Base-by-base conservation (phyloP, 176 grass and related monocot genomes). In the Triticum dicoccoides region DNA sequence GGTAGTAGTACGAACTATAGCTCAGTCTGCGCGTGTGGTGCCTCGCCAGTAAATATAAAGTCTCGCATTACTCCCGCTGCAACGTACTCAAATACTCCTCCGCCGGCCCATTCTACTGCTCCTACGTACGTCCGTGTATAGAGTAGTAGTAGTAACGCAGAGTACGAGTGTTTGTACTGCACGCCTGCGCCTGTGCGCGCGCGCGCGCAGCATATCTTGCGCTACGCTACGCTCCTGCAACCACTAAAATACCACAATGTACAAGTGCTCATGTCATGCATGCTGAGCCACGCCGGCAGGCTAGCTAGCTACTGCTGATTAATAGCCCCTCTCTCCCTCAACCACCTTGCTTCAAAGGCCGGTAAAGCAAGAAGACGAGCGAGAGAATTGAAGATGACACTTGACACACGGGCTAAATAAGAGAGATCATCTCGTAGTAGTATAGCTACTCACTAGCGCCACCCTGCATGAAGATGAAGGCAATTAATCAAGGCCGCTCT, bases 341-440 rank as follows among this genome's bases (percentile, higher is more conserved):
- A 84, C 80, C 7, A 91, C 76, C 85, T 91, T 90, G 69, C 84
- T 91, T 87, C 66, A 61, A n/a, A 61, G 20, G 6, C 68, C 21
- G 85, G 89, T 30, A 80, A 83, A 62, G 37, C 51, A 54, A 54
- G 25, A 51, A 73, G 21, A 44, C 6, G 37, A 24, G 27, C 13
- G 4, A 29, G 7, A 18, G 27, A 6, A 12, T 52, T 52, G 33
- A 13, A 38, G 14, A 3, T 8, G 66, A 35, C 21, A 7, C 68
- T 39, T 41, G 68, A 23, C 69, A 72, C 49, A 52, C 12, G 69
- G 69, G 69, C 37, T 71, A 38, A 29, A 29, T 42, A 18, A 54
- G 17, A 54, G 52, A 59, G 54, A 58, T 58, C 8, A 8, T 8
- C 8, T 54, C 38, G 9, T 41, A 41, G 8, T 41, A 5, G 11